Base-by-base conservation (phyloP, 805 yeast genomes). In the Vanderwaltozyma polyspora region DNA sequence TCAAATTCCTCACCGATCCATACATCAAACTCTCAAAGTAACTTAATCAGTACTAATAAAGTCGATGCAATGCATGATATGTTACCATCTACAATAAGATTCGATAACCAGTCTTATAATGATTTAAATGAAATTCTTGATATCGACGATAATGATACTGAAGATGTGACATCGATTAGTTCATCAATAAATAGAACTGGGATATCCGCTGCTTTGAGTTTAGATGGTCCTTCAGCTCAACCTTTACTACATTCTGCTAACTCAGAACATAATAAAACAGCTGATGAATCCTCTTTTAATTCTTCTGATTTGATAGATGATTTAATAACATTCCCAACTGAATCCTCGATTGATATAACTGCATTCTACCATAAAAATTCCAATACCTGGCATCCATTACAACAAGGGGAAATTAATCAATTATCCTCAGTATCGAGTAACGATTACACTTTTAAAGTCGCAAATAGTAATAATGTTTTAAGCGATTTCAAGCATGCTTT, bases 281-380 rank as follows among this genome's bases (percentile, higher is more conserved):
- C 41, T 8, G 46, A 46, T 26, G 52, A 49, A 28, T 43, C 56
- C n/a, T 40, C 43, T 11, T 35, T 42, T 13, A 47, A 46, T 30
- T 52, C 63, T 7, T 43, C 49, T 18, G 64, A 58, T 21, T 55
- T 61, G 0, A 40, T 53, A 13, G 28, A 30, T 9, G 48, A 47
- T 12, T 37, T 38, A 24, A 27, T 41, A 1, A 45, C 40, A 19
- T 36, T 35, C 5, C 45, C 54, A 7, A 33, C 48, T 3, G 57
- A 57, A 31, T 43, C 59, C 0, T 55, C 64, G 3, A 59, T 59
- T 25, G 66, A 62, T 37, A 59, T 62, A 5, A 62, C 66, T 1
- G 60, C 64, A 1, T 43, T 62, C 27, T 60, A 58, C 31, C 48
- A 46, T 14, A 41, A 46, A 13, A 51, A 48, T 34, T 40, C 51